Evolutionary conservation across 345 rosid genomes (phyloP), one percentile per base, ranked within the genome.

Genomic region (Aurinia saxatilis): DNA sequence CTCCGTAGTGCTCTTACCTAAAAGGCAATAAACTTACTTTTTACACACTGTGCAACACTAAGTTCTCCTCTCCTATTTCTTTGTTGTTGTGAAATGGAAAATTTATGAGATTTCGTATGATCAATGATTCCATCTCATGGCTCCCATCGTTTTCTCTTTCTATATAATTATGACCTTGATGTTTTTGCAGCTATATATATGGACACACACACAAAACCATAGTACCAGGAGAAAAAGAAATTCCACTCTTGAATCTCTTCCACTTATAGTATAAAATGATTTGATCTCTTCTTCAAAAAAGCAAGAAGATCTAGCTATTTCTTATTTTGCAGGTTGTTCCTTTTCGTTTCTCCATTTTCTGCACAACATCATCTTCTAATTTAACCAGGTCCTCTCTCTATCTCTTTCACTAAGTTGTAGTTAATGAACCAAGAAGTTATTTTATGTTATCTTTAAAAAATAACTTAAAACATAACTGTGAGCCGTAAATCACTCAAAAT

Each of bases 51-150:
- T 48, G 50, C 46, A 72, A 79, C 82, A 79, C 66, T 45, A 72
- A 85, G 76, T 75, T 65, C 52, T 27, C 52, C 67, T 71, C 63
- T 55, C 77, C 69, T 77, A 72, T 61, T 50, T 73, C 27, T 42
- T 34, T 30, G 55, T 75, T 75, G 71, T 79, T 49, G 49, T 74
- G 34, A 55, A 54, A 46, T 56, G 57, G 57, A 63, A 53, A 62
- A 48, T 70, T 54, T 55, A 62, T 73, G 65, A 71, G 65, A 69
- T 75, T 77, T 73, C 80, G 65, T 80, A 70, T 72, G 12, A 54
- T 52, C 39, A 57, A 47, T 23, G 4, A 2, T 5, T 23, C 27
- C 41, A 50, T 42, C 17, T 13, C n/a, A n/a, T n/a, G n/a, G n/a
- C 33, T 53, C 27, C 5, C n/a, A n/a, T n/a, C n/a, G n/a, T n/a